Evolutionary conservation across 1,139 yeast genomes (phyloP).

Genomic region (Kurtzmaniella quercitrusa): DNA sequence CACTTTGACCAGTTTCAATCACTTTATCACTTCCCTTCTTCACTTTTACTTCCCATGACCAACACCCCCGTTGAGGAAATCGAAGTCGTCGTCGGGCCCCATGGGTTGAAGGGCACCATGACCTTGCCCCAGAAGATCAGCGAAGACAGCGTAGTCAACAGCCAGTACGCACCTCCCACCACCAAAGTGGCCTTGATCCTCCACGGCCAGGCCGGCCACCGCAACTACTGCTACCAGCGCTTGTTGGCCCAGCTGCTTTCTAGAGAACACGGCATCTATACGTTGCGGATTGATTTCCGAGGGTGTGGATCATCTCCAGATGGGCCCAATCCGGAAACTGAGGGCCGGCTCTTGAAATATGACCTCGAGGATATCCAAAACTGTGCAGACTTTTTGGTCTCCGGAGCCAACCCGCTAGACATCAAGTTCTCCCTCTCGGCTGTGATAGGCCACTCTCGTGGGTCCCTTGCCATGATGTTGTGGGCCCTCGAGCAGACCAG

Average conservation of each 20-base stretch:
- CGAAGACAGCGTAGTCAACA: conserved; percentile 18
- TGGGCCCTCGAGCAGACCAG: conserved; percentile 55
- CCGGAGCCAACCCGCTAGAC: conserved; percentile 32
- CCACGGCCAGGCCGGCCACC: conserved; percentile 86
- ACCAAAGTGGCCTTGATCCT: conserved; percentile 36
- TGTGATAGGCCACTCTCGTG: conserved; percentile 76
- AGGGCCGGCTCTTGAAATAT: conserved; percentile 55
- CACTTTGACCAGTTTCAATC: neutral
- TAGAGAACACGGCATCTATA: conserved; percentile 52
- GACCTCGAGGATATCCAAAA: conserved; percentile 68
- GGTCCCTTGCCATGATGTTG: conserved; percentile 68
- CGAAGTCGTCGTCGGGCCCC: conserved; percentile 28
- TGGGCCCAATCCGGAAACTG: conserved; percentile 26
- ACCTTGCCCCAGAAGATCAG: conserved; percentile 35
- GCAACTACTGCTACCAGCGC: conserved; percentile 73
- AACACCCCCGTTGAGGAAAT: conserved; percentile 18
- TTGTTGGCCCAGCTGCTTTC: conserved; percentile 60
- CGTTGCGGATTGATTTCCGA: conserved; percentile 78
- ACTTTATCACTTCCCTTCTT: too few species aligned
- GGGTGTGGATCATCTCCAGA: conserved; percentile 79
- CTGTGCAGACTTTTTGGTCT: conserved; percentile 42
- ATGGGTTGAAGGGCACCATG: conserved; percentile 36
- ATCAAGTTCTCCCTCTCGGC: conserved; percentile 46
- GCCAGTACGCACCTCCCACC: conserved; percentile 33
- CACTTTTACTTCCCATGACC: too few species aligned